phyloP scores from a whole-genome alignment of 805 yeast genomes.

The Wickerhamiella allomyrinae region DNA sequence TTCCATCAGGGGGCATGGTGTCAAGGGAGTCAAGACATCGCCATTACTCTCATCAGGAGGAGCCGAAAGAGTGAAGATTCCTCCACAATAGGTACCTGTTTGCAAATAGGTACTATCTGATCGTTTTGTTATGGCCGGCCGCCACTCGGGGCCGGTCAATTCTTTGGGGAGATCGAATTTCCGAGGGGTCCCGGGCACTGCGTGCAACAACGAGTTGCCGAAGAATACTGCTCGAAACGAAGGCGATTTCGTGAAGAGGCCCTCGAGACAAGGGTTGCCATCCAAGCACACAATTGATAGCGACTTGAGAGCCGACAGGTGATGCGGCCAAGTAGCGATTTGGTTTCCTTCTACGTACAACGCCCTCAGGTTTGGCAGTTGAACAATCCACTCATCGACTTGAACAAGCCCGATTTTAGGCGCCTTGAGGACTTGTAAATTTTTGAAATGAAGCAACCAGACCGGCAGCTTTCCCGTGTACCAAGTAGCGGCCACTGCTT shows the following conservation, averaged over 20 bases:
- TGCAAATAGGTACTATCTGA: neutral
- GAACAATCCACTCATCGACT: constrained; percentile 20
- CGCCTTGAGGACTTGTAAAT: constrained; percentile 17
- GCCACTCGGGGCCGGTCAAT: constrained; percentile 7
- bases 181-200: neutral
- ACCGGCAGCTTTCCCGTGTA: constrained; percentile 19
- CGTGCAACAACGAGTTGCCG: neutral
- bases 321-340: constrained; percentile 22
- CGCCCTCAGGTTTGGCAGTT: constrained; percentile 14
- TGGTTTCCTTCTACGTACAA: constrained; percentile 16
- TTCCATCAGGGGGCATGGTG: constrained; percentile 3
- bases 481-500: constrained; percentile 11
- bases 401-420: constrained; percentile 15
- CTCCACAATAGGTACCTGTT: constrained; percentile 10
- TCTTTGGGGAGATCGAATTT: neutral
- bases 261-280: constrained; percentile 21
- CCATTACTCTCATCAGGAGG: neutral
- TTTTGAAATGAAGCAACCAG: constrained; percentile 15
- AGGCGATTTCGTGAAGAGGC: constrained; percentile 13
- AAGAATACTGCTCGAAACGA: constrained; percentile 13
- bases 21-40: constrained; percentile 5
- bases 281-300: constrained; percentile 16
- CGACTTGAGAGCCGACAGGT: constrained; percentile 12
- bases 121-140: neutral
- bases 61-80: constrained; percentile 5